Conservation (phyloP, 2,329 filamentous ascomycete genomes). For the Venturia pyrina region DNA sequence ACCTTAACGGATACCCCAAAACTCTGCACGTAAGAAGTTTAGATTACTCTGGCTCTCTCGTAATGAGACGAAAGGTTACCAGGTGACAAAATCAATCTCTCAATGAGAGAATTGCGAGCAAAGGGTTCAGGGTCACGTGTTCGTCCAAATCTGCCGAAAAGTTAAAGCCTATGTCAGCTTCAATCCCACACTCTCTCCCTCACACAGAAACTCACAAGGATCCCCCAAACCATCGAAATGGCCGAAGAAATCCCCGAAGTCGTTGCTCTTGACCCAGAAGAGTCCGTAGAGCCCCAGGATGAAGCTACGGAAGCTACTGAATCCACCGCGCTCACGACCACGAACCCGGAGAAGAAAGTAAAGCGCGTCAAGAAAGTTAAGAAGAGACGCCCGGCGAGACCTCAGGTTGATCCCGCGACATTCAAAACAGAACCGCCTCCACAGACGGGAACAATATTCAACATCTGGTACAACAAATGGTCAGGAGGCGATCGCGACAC, state of each 20-base stretch:
- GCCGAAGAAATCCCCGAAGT: neutral
- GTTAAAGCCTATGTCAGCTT: too few species aligned
- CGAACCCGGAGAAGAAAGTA: constrained; percentile 16
- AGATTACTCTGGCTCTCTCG: too few species aligned
- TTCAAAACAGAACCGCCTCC: constrained; percentile 77
- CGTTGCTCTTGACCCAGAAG: neutral
- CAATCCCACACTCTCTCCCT: neutral
- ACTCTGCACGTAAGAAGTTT: too few species aligned
- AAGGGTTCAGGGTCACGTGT: too few species aligned
- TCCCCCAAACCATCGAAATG: neutral
- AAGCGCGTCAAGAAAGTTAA: constrained; percentile 84
- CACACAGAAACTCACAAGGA: too few species aligned
- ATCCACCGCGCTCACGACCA: constrained; percentile 8
- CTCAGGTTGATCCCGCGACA: constrained; percentile 77
- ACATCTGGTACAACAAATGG: constrained; percentile 99
- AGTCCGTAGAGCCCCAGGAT: neutral
- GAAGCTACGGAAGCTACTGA: neutral
- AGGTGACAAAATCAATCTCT: too few species aligned
- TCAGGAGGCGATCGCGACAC: constrained; percentile 89
- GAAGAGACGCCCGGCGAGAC: constrained; percentile 80
- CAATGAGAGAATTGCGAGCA: too few species aligned
- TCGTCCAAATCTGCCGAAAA: too few species aligned
- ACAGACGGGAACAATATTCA: constrained; percentile 92
- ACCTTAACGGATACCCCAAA: too few species aligned
- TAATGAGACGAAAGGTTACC: too few species aligned